Base-by-base conservation (phyloP, 768 basidiomycete species). In the Russula griseocarnosa region DNA sequence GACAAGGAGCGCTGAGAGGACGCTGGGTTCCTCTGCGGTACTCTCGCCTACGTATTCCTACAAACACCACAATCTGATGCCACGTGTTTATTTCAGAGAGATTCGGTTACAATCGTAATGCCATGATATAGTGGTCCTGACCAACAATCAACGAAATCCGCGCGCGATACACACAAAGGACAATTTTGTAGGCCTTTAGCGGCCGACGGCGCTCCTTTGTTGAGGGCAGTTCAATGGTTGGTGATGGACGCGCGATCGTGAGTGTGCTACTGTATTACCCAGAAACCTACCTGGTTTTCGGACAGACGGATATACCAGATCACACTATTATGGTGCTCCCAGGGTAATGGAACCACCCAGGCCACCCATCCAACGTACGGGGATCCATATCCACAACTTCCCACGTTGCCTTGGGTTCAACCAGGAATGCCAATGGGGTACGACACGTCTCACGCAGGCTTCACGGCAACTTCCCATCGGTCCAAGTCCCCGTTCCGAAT, bases 41-140 rank as follows among this genome's bases (percentile, higher is more conserved):
- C 44, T 65, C 22, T 55, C 26, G 30, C 32, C 32, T 52, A 22
- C 36, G 57, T 6, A 9, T 32, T 44, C 36, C 46, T 24, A 42
- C 40, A 51, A 34, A 32, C 26, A 18, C 6, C 11, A 7, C 16
- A 24, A 10, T 32, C 18, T 56, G 6, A 42, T 60, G 49, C 28
- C 38, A 24, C 20, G 57, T 40, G 40, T 9, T 16, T 18, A 16
- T 40, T 18, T 40, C 61, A 79, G 79, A 75, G n/a, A n/a, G n/a
- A 36, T 84, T 76, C 71, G 71, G 76, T n/a, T 86, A 84, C 71
- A 73, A 75, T 57, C 69, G 76, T 50, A 79, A 40, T 18, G 16
- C 5, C 2, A 83, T 38, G 84, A 86, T 68, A 82, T 85, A 30
- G 84, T 86, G 52, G 76, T 85, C 67, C 73, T 86, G 26, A 80